Evolutionary conservation across 805 yeast genomes (phyloP), one percentile per base, ranked within the genome.

Genomic region (Candida suzukii): DNA sequence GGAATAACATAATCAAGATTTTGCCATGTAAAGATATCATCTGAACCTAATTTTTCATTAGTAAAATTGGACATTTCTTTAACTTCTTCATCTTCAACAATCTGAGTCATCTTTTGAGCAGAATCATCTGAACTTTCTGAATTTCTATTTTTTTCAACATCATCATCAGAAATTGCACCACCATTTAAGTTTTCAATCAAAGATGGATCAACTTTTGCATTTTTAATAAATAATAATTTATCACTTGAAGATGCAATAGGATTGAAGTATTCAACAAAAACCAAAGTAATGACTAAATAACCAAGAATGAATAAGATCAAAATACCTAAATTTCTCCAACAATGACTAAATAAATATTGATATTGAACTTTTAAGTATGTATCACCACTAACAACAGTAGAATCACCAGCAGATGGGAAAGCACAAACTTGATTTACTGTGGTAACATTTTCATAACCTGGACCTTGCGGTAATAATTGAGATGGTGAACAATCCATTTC

Each of bases 301-400:
- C 71, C 67, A 14, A 70, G 30, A 31, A 65, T 57, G 50, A 67
- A 72, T 5, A 57, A 73, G 49, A 71, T 44, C 42, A 67, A 41
- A 43, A 74, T 70, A 43, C 80, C 95, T 43, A 82, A 70, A 58
- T 87, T 83, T 66, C 95, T 78, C 95, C 95, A 87, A 38, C 74
- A 70, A 59, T 87, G 86, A 18, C 60, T 47, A 52, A 70, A 76
- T 18, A 55, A 54, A 65, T 80, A 87, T 33, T 60, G 54, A 59
- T 60, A 86, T 9, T 78, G 57, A 3, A 51, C 51, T 5, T 46
- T 46, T 12, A 78, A 41, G 50, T 76, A 80, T 17, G 56, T 54
- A 42, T 72, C 75, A 55, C 86, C 87, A 46, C 57, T 56, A 28
- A 80, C 83, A 42, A 58, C 56, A 16, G 54, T 44, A 25, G 59